phyloP scores from a whole-genome alignment of 2,329 filamentous ascomycete genomes.

The Nothomitra cinnamomea region DNA sequence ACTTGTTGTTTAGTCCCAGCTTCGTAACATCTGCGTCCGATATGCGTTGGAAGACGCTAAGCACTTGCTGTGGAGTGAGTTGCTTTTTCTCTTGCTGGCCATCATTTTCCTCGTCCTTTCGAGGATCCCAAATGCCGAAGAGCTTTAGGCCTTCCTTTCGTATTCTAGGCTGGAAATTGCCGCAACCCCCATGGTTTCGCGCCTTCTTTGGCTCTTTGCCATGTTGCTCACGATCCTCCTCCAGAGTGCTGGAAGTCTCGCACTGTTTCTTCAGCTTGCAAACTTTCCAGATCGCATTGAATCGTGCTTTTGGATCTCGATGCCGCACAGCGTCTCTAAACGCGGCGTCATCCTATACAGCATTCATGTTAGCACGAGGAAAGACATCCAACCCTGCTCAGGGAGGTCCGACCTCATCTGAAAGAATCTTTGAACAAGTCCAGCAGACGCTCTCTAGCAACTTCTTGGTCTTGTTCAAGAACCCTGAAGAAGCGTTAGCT shows the following conservation, averaged over 20 bases:
- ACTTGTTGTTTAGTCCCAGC: conserved; percentile 86
- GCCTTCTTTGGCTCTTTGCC: conserved; percentile 46
- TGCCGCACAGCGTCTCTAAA: conserved; percentile 68
- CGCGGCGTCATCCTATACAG: conserved; percentile 59
- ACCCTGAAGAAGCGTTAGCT: conserved; percentile 39
- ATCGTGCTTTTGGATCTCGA: conserved; percentile 85
- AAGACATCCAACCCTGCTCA: conserved; percentile 31
- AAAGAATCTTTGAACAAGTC: conserved; percentile 94
- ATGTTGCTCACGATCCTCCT: conserved; percentile 33
- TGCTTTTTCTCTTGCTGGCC: conserved; percentile 57
- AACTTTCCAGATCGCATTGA: conserved; percentile 78
- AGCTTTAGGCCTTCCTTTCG: conserved; percentile 75
- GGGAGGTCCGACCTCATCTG: conserved; percentile 87
- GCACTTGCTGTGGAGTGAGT: conserved; percentile 69
- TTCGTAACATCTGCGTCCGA: conserved; percentile 63
- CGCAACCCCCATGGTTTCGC: conserved; percentile 68
- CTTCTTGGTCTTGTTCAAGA: conserved; percentile 99
- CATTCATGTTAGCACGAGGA: conserved; percentile 39
- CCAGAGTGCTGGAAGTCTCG: conserved; percentile 55
- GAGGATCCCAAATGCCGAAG: conserved; percentile 54
- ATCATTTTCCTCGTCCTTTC: conserved; percentile 58
- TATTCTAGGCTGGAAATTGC: conserved; percentile 76
- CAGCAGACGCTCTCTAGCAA: conserved; percentile 97
- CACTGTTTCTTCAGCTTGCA: conserved; percentile 82
- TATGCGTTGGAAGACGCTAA: conserved; percentile 76